Evolutionary conservation across 768 basidiomycete genomes (phyloP), one percentile per base, ranked within the genome.

Genomic region (Mrakia blollopis): DNA sequence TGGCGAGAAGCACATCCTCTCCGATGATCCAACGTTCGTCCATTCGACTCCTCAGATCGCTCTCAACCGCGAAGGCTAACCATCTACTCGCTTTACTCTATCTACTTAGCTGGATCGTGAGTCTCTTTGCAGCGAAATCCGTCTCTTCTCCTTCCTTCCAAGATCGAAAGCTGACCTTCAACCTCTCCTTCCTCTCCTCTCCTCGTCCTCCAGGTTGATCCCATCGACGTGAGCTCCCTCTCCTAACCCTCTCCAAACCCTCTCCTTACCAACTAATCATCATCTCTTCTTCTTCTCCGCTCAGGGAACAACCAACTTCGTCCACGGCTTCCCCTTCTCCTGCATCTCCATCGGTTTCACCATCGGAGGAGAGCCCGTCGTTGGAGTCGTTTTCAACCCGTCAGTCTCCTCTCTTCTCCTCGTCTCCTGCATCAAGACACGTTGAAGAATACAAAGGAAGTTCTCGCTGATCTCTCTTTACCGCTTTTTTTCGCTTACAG

Each of bases 311-410:
- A 76, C 54, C 60, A 83, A 81, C 77, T 82, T 82, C 72, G 81
- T 82, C 18, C 81, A 82, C 65, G 76, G 90, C 52, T 92, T 94
- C 82, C 93, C 93, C 13, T 91, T 90, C 83, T 91, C 89, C 37
- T 94, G 92, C 83, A 91, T 95, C 82, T 97, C 94, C 25, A 88
- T 98, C 72, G 95, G 94, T 10, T 86, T 98, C 80, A 90, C 95
- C 78, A 90, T 92, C 85, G 87, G 30, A 67, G 62, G 72, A 23
- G 35, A 21, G n/a, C 68, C 67, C 39, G 70, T 74, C 16, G 63
- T 57, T 73, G 81, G 81, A 7, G 94, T 98, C 57, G 90, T 98
- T 78, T 96, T 89, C 85, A 94, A 94, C 82, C 95, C 95, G 0
- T 94, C 94, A 87, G 87, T 94, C 73, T 88, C 93, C 79, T 52